phyloP scores from a whole-genome alignment of 306 rosid genomes.

The Pyrus pyrifolia region DNA sequence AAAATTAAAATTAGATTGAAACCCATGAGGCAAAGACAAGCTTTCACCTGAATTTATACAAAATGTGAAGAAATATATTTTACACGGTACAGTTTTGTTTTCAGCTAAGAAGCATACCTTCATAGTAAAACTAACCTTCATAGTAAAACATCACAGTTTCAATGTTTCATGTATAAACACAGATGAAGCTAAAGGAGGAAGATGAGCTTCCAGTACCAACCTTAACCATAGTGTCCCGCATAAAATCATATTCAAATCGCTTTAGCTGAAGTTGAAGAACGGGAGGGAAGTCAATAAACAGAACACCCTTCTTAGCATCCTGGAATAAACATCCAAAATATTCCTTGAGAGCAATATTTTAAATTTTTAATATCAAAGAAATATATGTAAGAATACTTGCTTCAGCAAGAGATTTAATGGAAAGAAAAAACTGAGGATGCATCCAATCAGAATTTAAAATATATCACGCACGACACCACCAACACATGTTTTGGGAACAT shows the following conservation, averaged over 20 bases:
- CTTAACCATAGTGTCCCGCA: slow-evolving; percentile 91
- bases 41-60: neutral
- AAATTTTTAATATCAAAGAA: neutral
- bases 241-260: slow-evolving; percentile 84
- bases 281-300: slow-evolving; percentile 95
- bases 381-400: neutral
- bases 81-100: neutral
- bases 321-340: slow-evolving; percentile 28
- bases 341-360: neutral
- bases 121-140: neutral
- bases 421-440: neutral
- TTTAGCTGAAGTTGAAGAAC: slow-evolving; percentile 95
- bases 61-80: neutral
- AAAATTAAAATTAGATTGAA: neutral
- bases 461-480: neutral
- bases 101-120: neutral
- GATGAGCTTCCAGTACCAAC: slow-evolving; percentile 36
- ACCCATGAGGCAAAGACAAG: neutral
- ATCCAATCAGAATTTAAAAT: neutral
- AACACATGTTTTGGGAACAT: neutral
- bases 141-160: neutral
- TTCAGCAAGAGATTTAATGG: neutral
- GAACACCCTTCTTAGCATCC: slow-evolving; percentile 90
- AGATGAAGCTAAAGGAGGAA: neutral
- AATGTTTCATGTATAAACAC: neutral